phyloP scores from a whole-genome alignment of 352 stramenopile genomes.

The Pythium sp. region DNA sequence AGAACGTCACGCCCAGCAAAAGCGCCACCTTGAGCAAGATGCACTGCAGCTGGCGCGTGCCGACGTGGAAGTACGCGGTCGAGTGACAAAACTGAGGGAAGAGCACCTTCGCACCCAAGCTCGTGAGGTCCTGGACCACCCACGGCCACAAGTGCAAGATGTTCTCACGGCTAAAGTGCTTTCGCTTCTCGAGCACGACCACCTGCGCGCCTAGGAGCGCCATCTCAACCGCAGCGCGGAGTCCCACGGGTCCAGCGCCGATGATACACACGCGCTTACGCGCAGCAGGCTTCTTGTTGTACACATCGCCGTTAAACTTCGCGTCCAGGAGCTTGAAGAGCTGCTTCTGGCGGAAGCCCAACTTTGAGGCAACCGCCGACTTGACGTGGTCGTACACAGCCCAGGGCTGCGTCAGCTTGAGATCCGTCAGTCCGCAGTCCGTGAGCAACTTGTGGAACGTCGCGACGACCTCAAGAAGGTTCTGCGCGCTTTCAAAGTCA shows the following conservation, averaged over 20 bases:
- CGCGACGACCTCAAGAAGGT: conserved; percentile 50
- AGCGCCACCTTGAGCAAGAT: conserved; percentile 83
- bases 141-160: conserved; percentile 84
- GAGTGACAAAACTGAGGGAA: conserved; percentile 82
- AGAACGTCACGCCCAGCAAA: conserved; percentile 66
- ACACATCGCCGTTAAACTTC: conserved; percentile 49
- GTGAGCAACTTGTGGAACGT: conserved; percentile 55
- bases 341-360: conserved; percentile 74
- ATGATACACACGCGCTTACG: conserved; percentile 75
- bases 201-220: conserved; percentile 70
- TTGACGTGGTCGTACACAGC: conserved; percentile 71
- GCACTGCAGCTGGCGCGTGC: conserved; percentile 81
- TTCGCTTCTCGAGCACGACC: conserved; percentile 79
- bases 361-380: conserved; percentile 45
- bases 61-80: conserved; percentile 82
- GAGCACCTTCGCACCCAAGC: conserved; percentile 78
- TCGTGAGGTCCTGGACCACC: conserved; percentile 81
- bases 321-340: conserved; percentile 71
- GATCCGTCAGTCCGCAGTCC: conserved; percentile 51
- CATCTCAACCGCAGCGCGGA: conserved; percentile 72
- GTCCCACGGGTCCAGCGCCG: conserved; percentile 67
- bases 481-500: conserved; percentile 59
- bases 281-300: conserved; percentile 53
- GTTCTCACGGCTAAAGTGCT: conserved; percentile 79
- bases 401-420: conserved; percentile 49